Conservation (phyloP, 2,329 filamentous ascomycete genomes). For the Sporothrix protearum region DNA sequence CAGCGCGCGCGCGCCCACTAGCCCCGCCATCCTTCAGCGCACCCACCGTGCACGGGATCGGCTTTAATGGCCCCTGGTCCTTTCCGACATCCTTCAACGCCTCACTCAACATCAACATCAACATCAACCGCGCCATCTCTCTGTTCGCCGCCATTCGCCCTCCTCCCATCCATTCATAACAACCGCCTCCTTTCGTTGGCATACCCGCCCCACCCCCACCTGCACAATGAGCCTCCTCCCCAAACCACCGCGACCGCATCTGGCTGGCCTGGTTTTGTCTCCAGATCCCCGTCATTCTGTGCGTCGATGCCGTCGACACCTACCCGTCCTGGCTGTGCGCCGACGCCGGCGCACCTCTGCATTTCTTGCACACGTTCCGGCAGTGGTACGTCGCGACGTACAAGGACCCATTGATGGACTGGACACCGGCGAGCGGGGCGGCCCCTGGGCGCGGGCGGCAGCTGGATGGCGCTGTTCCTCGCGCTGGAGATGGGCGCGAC, state of each 20-base stretch:
- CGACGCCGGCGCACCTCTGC: constrained; percentile 43
- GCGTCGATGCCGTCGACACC: constrained; percentile 51
- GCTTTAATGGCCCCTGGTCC: neutral
- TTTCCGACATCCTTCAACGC: neutral
- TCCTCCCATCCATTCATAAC: neutral
- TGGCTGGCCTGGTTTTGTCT: constrained; percentile 37
- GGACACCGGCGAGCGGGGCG: constrained; percentile 32
- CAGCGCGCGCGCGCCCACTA: neutral
- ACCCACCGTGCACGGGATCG: neutral
- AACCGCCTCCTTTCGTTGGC: neutral
- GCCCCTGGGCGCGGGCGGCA: constrained; percentile 29
- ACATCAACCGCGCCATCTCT: neutral
- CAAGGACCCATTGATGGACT: constrained; percentile 53
- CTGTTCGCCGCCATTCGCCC: neutral
- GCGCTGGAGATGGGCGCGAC: constrained; percentile 50
- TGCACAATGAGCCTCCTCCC: constrained; percentile 8
- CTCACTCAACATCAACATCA: neutral
- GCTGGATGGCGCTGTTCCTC: constrained; percentile 52
- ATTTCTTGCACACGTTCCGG: constrained; percentile 46
- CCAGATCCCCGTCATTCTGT: constrained; percentile 35
- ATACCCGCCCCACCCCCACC: neutral
- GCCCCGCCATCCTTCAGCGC: neutral
- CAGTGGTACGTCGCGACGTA: constrained; percentile 46
- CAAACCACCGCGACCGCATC: constrained; percentile 30
- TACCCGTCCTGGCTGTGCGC: constrained; percentile 49